phyloP scores from a whole-genome alignment of 2,329 filamentous ascomycete species.

The Aspergillus tanneri region DNA sequence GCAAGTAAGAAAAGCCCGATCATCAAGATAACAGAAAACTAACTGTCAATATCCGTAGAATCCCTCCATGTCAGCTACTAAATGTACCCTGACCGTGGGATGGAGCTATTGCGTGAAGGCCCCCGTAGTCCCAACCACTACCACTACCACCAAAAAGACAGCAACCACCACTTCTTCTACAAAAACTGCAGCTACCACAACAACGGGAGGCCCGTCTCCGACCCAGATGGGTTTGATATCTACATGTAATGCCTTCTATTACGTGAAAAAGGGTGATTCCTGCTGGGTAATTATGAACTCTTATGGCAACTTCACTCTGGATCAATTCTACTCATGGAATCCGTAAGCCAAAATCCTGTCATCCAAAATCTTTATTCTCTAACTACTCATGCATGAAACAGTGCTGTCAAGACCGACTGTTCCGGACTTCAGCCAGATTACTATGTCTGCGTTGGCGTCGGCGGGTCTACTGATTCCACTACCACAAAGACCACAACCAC shows the following conservation, averaged over 20 bases:
- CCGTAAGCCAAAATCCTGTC: neutral
- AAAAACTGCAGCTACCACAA: neutral
- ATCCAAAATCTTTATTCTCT: neutral
- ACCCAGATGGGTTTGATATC: neutral
- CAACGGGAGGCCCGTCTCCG: neutral
- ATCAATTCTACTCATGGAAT: constrained; percentile 8
- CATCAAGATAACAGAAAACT: neutral
- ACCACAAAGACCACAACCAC: constrained; percentile 1
- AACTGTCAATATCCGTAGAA: constrained; percentile 6
- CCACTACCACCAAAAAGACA: neutral
- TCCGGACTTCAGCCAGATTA: constrained; percentile 4
- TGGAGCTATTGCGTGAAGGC: constrained; percentile 13
- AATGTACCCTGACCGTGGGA: constrained; percentile 5
- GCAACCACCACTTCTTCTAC: too few relatives aligned
- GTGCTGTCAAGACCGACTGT: constrained; percentile 2
- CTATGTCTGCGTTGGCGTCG: constrained; percentile 7
- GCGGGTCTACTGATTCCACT: neutral
- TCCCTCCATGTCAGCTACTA: constrained; percentile 4
- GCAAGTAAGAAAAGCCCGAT: neutral
- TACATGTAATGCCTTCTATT: constrained; percentile 4
- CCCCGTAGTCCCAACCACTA: neutral
- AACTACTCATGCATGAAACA: neutral
- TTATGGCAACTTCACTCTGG: constrained; percentile 1
- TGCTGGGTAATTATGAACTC: constrained; percentile 1
- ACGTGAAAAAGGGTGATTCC: neutral